These are phyloP conservation scores for Penicillium freii DNA, from an alignment of 2,329 filamentous ascomycete species.

Conservation along the genomic window DNA sequence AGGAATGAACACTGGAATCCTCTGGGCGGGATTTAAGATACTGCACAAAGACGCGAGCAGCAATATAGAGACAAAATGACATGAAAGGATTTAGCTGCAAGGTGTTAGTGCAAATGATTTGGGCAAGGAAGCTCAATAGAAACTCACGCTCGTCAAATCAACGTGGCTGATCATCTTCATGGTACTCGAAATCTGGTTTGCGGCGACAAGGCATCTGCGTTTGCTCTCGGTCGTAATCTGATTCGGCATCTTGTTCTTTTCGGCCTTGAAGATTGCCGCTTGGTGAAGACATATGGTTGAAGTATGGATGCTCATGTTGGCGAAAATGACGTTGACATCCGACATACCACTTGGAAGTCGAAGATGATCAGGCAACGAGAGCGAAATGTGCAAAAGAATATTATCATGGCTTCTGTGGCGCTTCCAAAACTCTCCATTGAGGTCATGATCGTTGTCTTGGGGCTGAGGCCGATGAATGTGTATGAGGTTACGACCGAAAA, in stretches of 20 bases:
- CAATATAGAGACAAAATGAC: conserved; percentile 94
- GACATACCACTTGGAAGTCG: conserved; percentile 73
- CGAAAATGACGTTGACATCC: conserved; percentile 84
- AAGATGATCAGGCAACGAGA: conserved; percentile 76
- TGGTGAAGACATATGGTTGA: conserved; percentile 97
- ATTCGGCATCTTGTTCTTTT: conserved; percentile 75
- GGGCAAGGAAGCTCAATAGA: not conserved
- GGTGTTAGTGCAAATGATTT: conserved; percentile 19
- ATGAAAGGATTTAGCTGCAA: conserved; percentile 89
- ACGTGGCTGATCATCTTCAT: conserved; percentile 94
- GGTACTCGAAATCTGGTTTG: conserved; percentile 88
- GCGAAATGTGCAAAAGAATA: conserved; percentile 79
- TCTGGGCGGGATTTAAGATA: conserved; percentile 92
- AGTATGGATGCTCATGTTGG: conserved; percentile 96
- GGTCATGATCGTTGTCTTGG: conserved; percentile 78
- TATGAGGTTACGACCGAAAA: conserved; percentile 86
- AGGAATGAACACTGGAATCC: conserved; percentile 72
- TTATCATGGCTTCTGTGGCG: conserved; percentile 87
- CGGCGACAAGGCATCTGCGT: conserved; percentile 85
- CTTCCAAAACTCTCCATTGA: conserved; percentile 95
- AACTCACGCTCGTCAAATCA: conserved; percentile 74
- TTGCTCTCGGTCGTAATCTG: conserved; percentile 87
- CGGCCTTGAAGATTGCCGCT: conserved; percentile 95
- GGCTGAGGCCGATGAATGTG: conserved; percentile 84
- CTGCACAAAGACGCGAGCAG: conserved; percentile 90